phyloP scores from a whole-genome alignment of 1,284 basidiomycete genomes.

The Ustilago lituana region DNA sequence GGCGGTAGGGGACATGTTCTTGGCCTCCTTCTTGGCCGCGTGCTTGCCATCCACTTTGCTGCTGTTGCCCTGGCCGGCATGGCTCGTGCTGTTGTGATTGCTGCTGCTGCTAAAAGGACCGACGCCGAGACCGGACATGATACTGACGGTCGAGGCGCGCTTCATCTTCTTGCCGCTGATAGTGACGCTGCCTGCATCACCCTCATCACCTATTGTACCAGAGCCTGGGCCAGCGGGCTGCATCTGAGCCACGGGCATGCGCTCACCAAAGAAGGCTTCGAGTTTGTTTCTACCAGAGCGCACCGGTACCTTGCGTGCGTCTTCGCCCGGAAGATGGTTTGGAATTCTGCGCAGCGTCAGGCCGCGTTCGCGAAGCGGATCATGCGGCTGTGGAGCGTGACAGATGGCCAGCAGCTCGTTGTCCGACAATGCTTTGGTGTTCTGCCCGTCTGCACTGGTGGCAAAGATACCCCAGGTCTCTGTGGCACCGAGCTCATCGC shows the following conservation, averaged over 20 bases:
- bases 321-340: slow-evolving; percentile 46
- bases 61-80: slow-evolving; percentile 2
- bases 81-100: slow-evolving; percentile 6
- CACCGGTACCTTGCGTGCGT: slow-evolving; percentile 31
- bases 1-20: slow-evolving; percentile 14
- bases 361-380: slow-evolving; percentile 80
- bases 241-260: slow-evolving; percentile 53
- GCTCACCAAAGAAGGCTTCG: slow-evolving; percentile 74
- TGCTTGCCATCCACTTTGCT: slow-evolving; percentile 12
- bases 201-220: slow-evolving; percentile 55
- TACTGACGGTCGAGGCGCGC: slow-evolving; percentile 90
- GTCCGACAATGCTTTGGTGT: slow-evolving; percentile 60
- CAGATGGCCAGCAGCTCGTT: slow-evolving; percentile 84
- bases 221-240: slow-evolving; percentile 60
- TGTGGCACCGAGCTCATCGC: slow-evolving; percentile 35
- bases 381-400: slow-evolving; percentile 81
- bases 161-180: slow-evolving; percentile 76
- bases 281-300: slow-evolving; percentile 67
- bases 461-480: slow-evolving; percentile 63
- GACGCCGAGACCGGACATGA: slow-evolving; percentile 83
- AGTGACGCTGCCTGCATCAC: slow-evolving; percentile 43
- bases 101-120: slow-evolving; percentile 34
- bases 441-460: slow-evolving; percentile 57
- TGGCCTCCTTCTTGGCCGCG: slow-evolving; percentile 26
- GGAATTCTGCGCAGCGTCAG: slow-evolving; percentile 73